Evolutionary conservation across 2,329 filamentous ascomycete species (phyloP).

Genomic region (Neofusicoccum sp.): DNA sequence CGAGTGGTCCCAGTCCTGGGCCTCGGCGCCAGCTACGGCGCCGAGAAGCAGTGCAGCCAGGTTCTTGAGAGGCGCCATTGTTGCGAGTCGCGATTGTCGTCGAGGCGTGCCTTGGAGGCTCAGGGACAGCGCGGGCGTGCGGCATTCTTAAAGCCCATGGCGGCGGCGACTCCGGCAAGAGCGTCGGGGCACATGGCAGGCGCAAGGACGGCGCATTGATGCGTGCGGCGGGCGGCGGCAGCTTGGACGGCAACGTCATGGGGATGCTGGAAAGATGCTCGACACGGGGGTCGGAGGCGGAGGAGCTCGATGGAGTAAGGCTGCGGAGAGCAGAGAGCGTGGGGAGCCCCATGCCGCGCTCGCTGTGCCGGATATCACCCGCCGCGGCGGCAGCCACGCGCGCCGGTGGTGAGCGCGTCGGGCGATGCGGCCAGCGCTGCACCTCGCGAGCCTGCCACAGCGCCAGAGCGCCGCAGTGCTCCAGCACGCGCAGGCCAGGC

Average conservation of each 20-base stretch:
- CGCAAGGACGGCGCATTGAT: neutral
- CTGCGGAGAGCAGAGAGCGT: conserved; percentile 7
- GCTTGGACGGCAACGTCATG: neutral
- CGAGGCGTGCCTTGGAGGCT: conserved; percentile 13
- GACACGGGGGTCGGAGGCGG: conserved; percentile 5
- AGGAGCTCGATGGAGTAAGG: conserved; percentile 8
- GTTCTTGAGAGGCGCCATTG: conserved; percentile 21
- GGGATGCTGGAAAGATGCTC: neutral
- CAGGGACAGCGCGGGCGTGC: neutral
- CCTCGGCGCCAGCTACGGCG: conserved; percentile 19
- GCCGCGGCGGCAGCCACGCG: neutral
- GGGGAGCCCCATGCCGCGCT: conserved; percentile 8
- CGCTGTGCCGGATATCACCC: conserved; percentile 1
- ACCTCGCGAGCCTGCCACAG: neutral
- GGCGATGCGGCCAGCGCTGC: neutral
- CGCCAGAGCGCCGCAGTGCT: neutral
- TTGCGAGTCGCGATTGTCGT: conserved; percentile 8
- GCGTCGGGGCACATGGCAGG: neutral
- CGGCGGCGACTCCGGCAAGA: neutral
- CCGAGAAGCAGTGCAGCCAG: conserved; percentile 16
- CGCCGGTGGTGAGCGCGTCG: conserved; percentile 15
- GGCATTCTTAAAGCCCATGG: neutral
- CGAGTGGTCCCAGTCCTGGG: conserved; percentile 23
- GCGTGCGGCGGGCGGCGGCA: neutral
- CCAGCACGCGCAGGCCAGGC: too few relatives aligned